A percentile compares a stretch with the other conserved stretches of the same genome.
Evolutionary conservation across 139 green algal species (phyloP).

Genomic region (Dunaliella primolecta): DNA sequence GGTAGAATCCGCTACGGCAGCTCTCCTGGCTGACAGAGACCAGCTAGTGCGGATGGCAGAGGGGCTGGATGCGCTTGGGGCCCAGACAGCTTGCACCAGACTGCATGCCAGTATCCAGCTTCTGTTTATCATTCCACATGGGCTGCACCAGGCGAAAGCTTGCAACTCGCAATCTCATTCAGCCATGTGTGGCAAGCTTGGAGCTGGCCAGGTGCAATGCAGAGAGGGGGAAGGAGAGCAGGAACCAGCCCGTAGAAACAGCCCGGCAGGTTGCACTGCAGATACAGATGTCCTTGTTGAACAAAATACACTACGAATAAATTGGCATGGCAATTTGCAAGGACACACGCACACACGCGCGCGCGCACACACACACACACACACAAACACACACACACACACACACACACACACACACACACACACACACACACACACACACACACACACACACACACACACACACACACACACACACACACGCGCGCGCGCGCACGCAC

Average conservation of each 20-base stretch:
- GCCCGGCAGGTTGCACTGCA: too few species aligned
- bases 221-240: not conserved
- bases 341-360: too few species aligned
- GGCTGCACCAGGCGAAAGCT: not conserved
- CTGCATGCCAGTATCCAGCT: not conserved
- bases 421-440: not conserved
- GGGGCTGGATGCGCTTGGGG: not conserved
- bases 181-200: not conserved
- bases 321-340: too few species aligned
- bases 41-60: not conserved
- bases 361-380: too few species aligned
- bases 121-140: not conserved
- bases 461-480: not conserved
- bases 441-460: not conserved
- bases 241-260: not conserved
- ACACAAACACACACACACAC: too few species aligned
- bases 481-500: not conserved
- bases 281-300: too few species aligned
- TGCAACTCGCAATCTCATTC: not conserved
- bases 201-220: not conserved
- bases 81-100: not conserved
- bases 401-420: too few species aligned
- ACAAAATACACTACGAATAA: too few species aligned
- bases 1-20: not conserved
- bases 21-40: not conserved